These are phyloP conservation scores for Cubamyces lactineus DNA, from an alignment of 768 basidiomycete species.

Conservation along the genomic window DNA sequence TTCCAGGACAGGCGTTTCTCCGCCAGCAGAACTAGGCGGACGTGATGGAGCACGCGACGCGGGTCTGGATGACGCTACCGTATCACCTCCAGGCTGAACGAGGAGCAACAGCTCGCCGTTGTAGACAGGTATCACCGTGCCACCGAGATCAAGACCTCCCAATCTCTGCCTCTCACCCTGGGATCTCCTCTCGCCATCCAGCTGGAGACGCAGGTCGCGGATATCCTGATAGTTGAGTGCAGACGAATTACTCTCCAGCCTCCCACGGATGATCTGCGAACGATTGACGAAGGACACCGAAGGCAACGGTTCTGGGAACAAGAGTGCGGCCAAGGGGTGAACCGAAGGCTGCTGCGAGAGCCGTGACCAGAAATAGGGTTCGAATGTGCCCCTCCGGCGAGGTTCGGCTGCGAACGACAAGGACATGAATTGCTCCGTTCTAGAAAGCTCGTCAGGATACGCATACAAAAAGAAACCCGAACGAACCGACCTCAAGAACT, in stretches of 20 bases:
- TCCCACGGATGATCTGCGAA: conserved; percentile 61
- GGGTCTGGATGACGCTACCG: conserved; percentile 49
- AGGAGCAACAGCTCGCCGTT: conserved; percentile 75
- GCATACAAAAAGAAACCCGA: neutral
- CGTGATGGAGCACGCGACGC: conserved; percentile 66
- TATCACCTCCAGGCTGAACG: conserved; percentile 56
- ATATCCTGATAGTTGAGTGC: conserved; percentile 55
- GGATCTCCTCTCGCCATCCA: conserved; percentile 28
- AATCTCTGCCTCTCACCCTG: conserved; percentile 22
- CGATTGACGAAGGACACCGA: conserved; percentile 70
- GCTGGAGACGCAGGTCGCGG: conserved; percentile 53
- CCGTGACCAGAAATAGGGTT: conserved; percentile 75
- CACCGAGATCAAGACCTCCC: conserved; percentile 47
- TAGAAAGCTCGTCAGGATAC: conserved; percentile 30
- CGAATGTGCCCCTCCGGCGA: conserved; percentile 71
- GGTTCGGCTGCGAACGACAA: conserved; percentile 78
- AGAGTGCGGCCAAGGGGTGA: conserved; percentile 61
- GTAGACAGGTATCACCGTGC: conserved; percentile 73
- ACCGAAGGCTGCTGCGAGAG: conserved; percentile 41
- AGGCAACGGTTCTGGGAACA: conserved; percentile 79
- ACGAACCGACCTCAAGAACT: conserved; percentile 60
- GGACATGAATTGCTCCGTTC: conserved; percentile 78
- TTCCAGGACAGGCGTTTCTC: conserved; percentile 41
- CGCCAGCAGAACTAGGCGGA: conserved; percentile 64
- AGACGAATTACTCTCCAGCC: conserved; percentile 63